Percentiles rank a stretch among this genome's conserved stretches.
These are phyloP conservation scores for Blastobotrys americana DNA, from an alignment of 805 yeast genomes.

Conservation along the genomic window DNA sequence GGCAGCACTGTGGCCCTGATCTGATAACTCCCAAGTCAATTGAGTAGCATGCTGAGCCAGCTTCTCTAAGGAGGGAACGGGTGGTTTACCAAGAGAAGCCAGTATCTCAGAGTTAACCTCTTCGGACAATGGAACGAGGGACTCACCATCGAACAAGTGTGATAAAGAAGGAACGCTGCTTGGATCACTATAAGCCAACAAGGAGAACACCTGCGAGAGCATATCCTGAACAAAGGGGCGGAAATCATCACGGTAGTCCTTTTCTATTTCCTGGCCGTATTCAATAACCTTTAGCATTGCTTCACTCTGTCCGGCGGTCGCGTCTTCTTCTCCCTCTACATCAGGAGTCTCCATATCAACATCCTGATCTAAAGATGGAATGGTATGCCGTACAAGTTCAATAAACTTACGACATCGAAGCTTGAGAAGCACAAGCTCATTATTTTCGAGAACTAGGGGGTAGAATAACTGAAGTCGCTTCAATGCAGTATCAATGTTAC, in stretches of 20 bases:
- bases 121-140: constrained; percentile 36
- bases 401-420: constrained; percentile 40
- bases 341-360: not conserved
- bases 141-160: constrained; percentile 32
- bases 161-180: constrained; percentile 27
- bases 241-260: constrained; percentile 25
- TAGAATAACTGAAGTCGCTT: constrained; percentile 34
- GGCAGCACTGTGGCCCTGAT: constrained; percentile 20
- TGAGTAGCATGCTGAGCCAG: constrained; percentile 37
- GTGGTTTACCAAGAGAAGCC: constrained; percentile 37
- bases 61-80: constrained; percentile 39
- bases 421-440: constrained; percentile 34
- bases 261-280: constrained; percentile 36
- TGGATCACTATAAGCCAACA: constrained; percentile 50
- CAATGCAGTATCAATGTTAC: constrained; percentile 41
- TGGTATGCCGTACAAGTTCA: constrained; percentile 30
- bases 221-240: constrained; percentile 33
- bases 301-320: constrained; percentile 1
- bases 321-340: not conserved
- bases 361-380: not conserved
- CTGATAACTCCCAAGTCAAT: constrained; percentile 32
- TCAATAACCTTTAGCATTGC: constrained; percentile 32
- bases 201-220: constrained; percentile 42
- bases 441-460: constrained; percentile 33
- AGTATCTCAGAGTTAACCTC: constrained; percentile 39